Base-by-base conservation (phyloP, 257 asterid species). In the Penstemon davidsonii region DNA sequence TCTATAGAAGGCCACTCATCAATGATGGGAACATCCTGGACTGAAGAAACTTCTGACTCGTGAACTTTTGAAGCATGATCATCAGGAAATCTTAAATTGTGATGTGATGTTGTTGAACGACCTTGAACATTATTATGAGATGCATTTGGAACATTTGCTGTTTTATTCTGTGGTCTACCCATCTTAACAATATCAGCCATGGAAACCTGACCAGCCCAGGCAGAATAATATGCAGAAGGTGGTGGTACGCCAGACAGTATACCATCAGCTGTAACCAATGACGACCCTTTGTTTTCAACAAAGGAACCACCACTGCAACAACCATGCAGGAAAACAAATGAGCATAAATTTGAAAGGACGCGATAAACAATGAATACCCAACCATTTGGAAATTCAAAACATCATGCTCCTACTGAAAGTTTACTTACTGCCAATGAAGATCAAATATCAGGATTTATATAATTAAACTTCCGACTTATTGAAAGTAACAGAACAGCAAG, bases 121-220 rank as follows among this genome's bases (percentile, higher is more conserved):
- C 80, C 86, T 60, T 71, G 87, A 61, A 45, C 75, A 77, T 79
- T 78, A 74, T 66, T 76, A 52, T 69, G 73, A 60, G 86, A 72
- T 73, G 81, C 67, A 62, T 61, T 80, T 2, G 77, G 68, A 43
- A 66, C 78, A 78, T 62, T 68, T 4, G 83, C 42, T 43, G 71
- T 75, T 67, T 76, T 89, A 76, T 71, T 81, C 1, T 73, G 87
- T 8, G 96, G 96, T 74, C 79, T 83, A 50, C 99, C 99, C 99
- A 83, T 90, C 90, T 94, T 94, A 85, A 94, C 96, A 77, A 94
- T 86, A 81, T 94, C 96, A 44, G 96, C 97, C 99, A 94, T 88
- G 65, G 99, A 87, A 39, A 87, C 82, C 80, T 88, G 96, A 77
- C 99, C 96, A 5, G 95, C 78, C 97, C 96, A 88, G 57, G 90